Evolutionary conservation across 2,329 filamentous ascomycete genomes (phyloP), one percentile per base, ranked within the genome.

Genomic region (Hypoxylon sp.): DNA sequence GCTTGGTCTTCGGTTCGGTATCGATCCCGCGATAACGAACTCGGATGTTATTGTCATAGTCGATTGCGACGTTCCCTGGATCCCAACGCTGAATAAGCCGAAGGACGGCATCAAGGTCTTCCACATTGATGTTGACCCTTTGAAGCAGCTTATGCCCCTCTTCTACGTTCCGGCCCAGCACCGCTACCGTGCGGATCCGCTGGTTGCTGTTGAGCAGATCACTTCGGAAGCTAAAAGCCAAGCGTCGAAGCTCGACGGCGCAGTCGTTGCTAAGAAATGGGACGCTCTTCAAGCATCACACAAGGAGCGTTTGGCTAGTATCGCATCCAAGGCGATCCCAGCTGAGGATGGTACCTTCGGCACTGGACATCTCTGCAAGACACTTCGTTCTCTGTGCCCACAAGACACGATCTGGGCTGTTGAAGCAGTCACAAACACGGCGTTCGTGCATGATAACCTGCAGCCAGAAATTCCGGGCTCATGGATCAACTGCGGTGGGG

Each of bases 21-120:
- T 88, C 2, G 92, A 97, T 57, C 89, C 92, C 1, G 84, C 85
- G 46, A 92, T 97, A 77, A 87, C 85, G 65, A 89, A 89, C 0
- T 93, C 95, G 0, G 95, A 98, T 78, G 88, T 94, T 10, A 97
- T 98, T 66, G 73, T 98, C 0, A 91, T 97, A 2, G 77, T 97
- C 25, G 92, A 98, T 79, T 97, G 94, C 71, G 95, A 98, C 76
- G 94, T 97, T 0, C 95, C 95, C 0, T 98, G 94, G 94, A 94
- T 98, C 61, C 90, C 91, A n/a, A 96, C 93, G 0, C 89, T 89
- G 14, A 89, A 87, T 79, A 84, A 83, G 70, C 89, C 89, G 0
- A 79, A 79, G 1, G 78, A 81, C 2, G 82, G 85, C 14, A 85
- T 86, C 20, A 84, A 82, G 68, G 81, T 91, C 61, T 90, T 88